Evolutionary conservation across 129 eudicot species (phyloP).

Genomic region (Calendula officinalis): DNA sequence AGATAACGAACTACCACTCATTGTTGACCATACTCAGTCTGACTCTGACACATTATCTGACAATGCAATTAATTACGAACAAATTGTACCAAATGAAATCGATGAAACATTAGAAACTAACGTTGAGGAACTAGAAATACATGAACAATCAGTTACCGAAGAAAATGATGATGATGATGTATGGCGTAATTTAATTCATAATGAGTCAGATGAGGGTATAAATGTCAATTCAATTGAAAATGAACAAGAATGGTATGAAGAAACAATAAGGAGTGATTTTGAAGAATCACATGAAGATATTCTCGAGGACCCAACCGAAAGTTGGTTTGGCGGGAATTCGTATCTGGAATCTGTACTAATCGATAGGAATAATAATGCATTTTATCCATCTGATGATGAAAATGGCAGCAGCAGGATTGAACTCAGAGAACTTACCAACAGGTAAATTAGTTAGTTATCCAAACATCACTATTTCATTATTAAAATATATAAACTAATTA

Average conservation of each 20-base stretch:
- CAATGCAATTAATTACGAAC: constrained; percentile 18
- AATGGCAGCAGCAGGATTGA: constrained; percentile 41
- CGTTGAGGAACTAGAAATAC: constrained; percentile 7
- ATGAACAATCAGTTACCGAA: constrained; percentile 23
- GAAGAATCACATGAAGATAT: constrained; percentile 49
- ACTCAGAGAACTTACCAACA: constrained; percentile 69
- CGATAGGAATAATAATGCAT: constrained; percentile 37
- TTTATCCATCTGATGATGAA: constrained; percentile 56
- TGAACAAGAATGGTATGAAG: constrained; percentile 32
- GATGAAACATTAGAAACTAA: constrained; percentile 3
- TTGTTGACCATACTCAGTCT: constrained; percentile 15
- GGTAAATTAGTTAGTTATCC: constrained; percentile 36
- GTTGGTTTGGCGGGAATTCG: constrained; percentile 33
- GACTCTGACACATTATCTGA: constrained; percentile 34
- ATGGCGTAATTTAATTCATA: constrained; percentile 31
- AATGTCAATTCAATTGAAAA: constrained; percentile 16
- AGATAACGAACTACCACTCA: constrained; percentile 16
- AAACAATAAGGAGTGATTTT: constrained; percentile 27
- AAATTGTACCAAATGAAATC: constrained; percentile 4
- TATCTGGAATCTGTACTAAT: constrained; percentile 32
- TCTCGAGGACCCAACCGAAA: constrained; percentile 39
- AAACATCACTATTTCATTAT: constrained; percentile 3
- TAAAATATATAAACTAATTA: background rate
- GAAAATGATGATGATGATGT: constrained; percentile 9
- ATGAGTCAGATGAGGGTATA: constrained; percentile 26